These are phyloP conservation scores for Chimonanthus praecox DNA, from an alignment of 164 flowering plant species.

Conservation along the genomic window DNA sequence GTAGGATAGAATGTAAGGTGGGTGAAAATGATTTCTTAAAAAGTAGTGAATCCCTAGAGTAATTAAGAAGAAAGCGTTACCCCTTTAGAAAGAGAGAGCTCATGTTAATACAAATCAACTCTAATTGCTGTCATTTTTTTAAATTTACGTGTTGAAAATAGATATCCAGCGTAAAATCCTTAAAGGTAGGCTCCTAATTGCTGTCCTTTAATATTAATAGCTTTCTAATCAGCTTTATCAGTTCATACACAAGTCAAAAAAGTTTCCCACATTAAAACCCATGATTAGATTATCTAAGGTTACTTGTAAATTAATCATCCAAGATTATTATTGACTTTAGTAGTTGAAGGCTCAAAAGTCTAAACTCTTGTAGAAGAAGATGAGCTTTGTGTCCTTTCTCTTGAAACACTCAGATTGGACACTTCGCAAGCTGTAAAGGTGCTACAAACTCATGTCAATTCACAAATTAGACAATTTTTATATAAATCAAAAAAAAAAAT, in stretches of 20 bases:
- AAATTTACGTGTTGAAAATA: too few species aligned
- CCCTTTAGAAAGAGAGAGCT: too few species aligned
- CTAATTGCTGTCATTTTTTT: too few species aligned
- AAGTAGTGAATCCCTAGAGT: too few species aligned
- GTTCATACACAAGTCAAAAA: not conserved
- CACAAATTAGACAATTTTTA: not conserved
- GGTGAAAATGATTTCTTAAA: too few species aligned
- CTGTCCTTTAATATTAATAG: too few species aligned
- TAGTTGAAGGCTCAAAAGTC: not conserved
- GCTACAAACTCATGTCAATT: not conserved
- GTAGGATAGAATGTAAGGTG: too few species aligned
- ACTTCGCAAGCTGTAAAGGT: not conserved
- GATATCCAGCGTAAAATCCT: too few species aligned
- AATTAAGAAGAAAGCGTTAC: too few species aligned
- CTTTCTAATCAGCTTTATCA: not conserved
- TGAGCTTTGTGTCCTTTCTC: not conserved
- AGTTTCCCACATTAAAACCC: not conserved
- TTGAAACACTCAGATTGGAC: not conserved
- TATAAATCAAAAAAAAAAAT: too few species aligned
- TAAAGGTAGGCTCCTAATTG: too few species aligned
- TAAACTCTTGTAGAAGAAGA: not conserved
- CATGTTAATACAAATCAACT: too few species aligned
- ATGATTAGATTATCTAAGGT: not conserved
- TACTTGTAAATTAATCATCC: not conserved
- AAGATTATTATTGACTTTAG: not conserved